Percentiles rank a stretch among this genome's conserved stretches.
phyloP scores from a whole-genome alignment of 2,329 filamentous ascomycete genomes.

The Fonsecaea monophora region DNA sequence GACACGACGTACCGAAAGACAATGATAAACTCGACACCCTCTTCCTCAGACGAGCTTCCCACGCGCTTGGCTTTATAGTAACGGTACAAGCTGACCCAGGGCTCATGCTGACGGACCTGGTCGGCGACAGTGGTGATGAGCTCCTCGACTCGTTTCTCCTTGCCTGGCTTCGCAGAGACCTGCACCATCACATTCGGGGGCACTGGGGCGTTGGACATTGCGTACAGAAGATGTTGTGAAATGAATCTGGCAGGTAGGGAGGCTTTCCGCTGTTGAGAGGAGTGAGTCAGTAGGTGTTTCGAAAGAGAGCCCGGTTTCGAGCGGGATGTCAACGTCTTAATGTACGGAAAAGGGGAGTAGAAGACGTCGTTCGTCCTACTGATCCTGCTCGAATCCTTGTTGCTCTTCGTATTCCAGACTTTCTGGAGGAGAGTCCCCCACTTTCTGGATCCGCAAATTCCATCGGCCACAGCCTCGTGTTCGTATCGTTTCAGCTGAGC shows the following conservation, averaged over 20 bases:
- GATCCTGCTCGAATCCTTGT: too few species aligned
- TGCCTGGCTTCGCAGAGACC: slow-evolving; percentile 16
- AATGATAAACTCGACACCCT: slow-evolving; percentile 15
- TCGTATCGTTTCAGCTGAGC: too few species aligned
- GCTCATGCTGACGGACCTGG: slow-evolving; percentile 22
- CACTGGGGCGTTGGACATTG: neutral
- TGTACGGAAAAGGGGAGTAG: too few species aligned
- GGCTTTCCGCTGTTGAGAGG: neutral
- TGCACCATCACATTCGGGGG: slow-evolving; percentile 20
- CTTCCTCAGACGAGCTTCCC: slow-evolving; percentile 1
- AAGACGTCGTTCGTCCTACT: too few species aligned
- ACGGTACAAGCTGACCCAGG: slow-evolving; percentile 22
- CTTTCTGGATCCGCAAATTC: too few species aligned
- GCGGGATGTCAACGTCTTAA: too few species aligned
- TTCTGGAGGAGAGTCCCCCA: too few species aligned
- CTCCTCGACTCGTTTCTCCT: slow-evolving; percentile 22
- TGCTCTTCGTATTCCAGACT: too few species aligned
- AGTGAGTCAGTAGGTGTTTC: neutral
- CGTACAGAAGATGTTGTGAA: neutral
- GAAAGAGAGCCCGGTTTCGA: neutral
- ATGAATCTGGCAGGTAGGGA: neutral
- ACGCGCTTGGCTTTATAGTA: slow-evolving; percentile 6
- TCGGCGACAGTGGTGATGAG: slow-evolving; percentile 9
- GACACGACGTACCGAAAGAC: slow-evolving; percentile 19
- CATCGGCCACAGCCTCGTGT: too few species aligned